phyloP scores from a whole-genome alignment of 441 rosid species.

The Daphne laureola region DNA sequence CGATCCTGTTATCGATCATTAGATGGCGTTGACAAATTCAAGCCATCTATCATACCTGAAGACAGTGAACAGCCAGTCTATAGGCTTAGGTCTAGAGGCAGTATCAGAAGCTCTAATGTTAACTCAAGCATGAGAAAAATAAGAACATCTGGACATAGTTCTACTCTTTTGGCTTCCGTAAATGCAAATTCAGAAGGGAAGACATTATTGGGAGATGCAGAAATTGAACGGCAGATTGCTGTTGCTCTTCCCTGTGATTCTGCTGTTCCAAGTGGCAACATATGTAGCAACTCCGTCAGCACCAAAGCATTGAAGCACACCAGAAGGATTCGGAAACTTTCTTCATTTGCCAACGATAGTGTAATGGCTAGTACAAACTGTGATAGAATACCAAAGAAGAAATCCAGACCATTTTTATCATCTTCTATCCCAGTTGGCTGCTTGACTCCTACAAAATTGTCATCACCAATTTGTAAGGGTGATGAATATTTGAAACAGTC shows the following conservation, averaged over 20 bases:
- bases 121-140: slow-evolving; percentile 21
- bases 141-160: slow-evolving; percentile 14
- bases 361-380: slow-evolving; percentile 11
- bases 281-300: slow-evolving; percentile 8
- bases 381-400: slow-evolving; percentile 15
- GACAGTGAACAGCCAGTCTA: slow-evolving; percentile 14
- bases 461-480: slow-evolving; percentile 57
- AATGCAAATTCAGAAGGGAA: slow-evolving; percentile 13
- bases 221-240: slow-evolving; percentile 10
- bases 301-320: slow-evolving; percentile 11
- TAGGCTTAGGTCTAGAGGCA: slow-evolving; percentile 21
- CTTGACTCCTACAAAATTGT: slow-evolving; percentile 30
- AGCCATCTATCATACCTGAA: slow-evolving; percentile 14
- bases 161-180: neutral
- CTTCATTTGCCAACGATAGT: slow-evolving; percentile 17
- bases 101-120: slow-evolving; percentile 13
- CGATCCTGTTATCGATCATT: slow-evolving; percentile 40
- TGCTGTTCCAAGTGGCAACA: slow-evolving; percentile 8
- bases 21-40: slow-evolving; percentile 20
- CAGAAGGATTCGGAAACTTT: slow-evolving; percentile 10
- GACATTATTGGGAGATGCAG: slow-evolving; percentile 11
- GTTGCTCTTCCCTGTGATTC: slow-evolving; percentile 13
- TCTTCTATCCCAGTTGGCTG: slow-evolving; percentile 22
- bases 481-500: slow-evolving; percentile 45
- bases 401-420: slow-evolving; percentile 13